Conservation (phyloP, 129 eudicot species). For the Artemisia argyi region DNA sequence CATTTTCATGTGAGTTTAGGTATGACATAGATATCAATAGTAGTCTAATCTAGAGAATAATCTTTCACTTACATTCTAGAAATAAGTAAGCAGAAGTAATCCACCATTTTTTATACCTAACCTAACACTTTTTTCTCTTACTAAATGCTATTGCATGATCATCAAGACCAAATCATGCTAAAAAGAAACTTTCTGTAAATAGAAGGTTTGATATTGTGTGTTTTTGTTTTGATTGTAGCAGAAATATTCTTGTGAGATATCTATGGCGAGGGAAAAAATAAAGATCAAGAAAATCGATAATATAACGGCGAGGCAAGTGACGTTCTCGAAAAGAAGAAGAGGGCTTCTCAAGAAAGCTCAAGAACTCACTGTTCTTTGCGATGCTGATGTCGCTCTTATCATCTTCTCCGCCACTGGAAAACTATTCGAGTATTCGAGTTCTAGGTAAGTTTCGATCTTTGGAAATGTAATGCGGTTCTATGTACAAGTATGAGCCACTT, state of each 20-base stretch:
- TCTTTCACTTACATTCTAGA: conserved; percentile 1
- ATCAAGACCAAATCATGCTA: background rate
- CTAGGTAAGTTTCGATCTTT: conserved; percentile 28
- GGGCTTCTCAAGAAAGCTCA: conserved; percentile 49
- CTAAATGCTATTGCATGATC: background rate
- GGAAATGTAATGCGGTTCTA: background rate
- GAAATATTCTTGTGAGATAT: background rate
- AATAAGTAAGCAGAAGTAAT: background rate
- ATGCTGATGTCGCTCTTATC: conserved; percentile 48
- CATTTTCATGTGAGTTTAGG: conserved; percentile 1
- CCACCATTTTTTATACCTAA: conserved; percentile 8
- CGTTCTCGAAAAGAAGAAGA: conserved; percentile 47
- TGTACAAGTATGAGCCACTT: background rate
- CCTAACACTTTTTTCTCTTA: background rate
- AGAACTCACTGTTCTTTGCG: conserved; percentile 45
- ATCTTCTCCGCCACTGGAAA: conserved; percentile 48
- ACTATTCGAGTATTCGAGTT: conserved; percentile 43
- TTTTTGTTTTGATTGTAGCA: conserved; percentile 7
- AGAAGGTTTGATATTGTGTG: background rate
- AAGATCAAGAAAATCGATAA: conserved; percentile 43
- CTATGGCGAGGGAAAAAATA: conserved; percentile 49
- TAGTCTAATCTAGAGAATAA: too few relatives aligned
- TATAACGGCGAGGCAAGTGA: conserved; percentile 42
- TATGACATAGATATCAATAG: background rate
- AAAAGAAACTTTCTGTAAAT: background rate